These are phyloP conservation scores for Alopecurus myosuroides DNA, from an alignment of 176 grass and related monocot genomes.

Conservation along the genomic window DNA sequence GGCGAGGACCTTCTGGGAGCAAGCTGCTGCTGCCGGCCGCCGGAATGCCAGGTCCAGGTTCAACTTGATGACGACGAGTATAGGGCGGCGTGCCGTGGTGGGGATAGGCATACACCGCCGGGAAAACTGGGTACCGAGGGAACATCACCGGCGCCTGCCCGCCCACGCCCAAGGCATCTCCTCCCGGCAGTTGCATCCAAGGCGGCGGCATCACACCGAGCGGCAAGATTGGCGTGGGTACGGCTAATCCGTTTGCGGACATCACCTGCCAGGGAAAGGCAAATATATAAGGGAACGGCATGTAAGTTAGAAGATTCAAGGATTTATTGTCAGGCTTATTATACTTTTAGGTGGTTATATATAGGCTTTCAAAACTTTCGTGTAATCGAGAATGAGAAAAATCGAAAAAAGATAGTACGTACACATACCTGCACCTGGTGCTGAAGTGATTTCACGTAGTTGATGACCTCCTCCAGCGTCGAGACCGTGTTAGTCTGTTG, in stretches of 20 bases:
- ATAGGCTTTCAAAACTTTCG: neutral
- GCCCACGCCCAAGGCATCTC: neutral
- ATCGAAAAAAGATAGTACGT: neutral
- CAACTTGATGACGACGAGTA: neutral
- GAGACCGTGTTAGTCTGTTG: neutral
- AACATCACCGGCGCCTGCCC: neutral
- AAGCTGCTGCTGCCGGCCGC: neutral
- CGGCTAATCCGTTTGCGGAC: neutral
- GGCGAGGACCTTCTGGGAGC: neutral
- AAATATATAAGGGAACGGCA: no score
- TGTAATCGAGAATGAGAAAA: neutral
- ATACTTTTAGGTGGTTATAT: no score
- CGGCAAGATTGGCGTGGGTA: neutral
- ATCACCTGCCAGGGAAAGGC: neutral
- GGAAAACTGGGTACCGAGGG: neutral
- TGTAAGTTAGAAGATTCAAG: neutral
- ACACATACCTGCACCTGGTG: neutral
- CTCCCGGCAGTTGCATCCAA: neutral
- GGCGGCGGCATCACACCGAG: neutral
- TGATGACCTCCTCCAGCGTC: conserved; percentile 10
- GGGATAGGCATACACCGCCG: neutral
- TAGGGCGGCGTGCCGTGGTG: neutral
- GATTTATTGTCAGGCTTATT: no score
- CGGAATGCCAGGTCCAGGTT: neutral
- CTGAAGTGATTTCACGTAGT: neutral